Base-by-base conservation (phyloP, 140 eudicot genomes). In the Artemisia princeps region DNA sequence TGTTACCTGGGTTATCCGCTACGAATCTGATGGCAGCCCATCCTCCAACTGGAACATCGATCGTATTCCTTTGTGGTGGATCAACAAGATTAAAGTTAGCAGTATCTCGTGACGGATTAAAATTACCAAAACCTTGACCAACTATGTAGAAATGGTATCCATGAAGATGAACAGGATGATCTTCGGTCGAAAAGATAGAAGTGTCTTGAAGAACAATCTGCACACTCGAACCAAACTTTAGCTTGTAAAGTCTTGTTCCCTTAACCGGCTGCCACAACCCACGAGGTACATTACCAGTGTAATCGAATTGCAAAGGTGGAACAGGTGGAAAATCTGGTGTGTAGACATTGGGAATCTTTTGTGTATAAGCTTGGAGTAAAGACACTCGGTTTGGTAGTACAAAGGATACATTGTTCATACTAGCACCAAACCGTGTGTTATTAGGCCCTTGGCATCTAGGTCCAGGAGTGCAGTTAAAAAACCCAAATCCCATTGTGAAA, bases 91-190 rank as follows among this genome's bases (percentile, higher is more conserved):
- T 88, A 66, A 88, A 88, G 8, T 69, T 77, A 11, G 90, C 73
- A 22, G 94, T 61, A 68, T 88, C 96, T 17, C 68, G 76, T 5
- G 68, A 68, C 4, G 94, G 86, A 74, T 88, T 80, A 37, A 85
- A 88, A 79, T 88, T 88, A n/a, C 96, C 96, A 46, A 80, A 80
- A n/a, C 96, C 96, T 56, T 70, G 82, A 62, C 94, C 94, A 46
- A 88, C 90, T 1, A 88, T 77, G 49, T 58, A 85, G 76, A 88
- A 88, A 56, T 85, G 88, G 71, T 88, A 88, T 3, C 96, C 96
- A 64, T 88, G 96, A 37, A 88, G 88, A 77, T 88, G 96, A 51
- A 88, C 79, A 0, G 96, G 96, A 63, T 88, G 96, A 63, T 85
- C 90, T 63, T 88, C 96, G 0, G 94, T 83, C 2, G 94, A 23